Percentiles rank a stretch among this genome's conserved stretches.
These are phyloP conservation scores for Achaetomiella virescens DNA, from an alignment of 495 filamentous ascomycete species.

Conservation along the genomic window DNA sequence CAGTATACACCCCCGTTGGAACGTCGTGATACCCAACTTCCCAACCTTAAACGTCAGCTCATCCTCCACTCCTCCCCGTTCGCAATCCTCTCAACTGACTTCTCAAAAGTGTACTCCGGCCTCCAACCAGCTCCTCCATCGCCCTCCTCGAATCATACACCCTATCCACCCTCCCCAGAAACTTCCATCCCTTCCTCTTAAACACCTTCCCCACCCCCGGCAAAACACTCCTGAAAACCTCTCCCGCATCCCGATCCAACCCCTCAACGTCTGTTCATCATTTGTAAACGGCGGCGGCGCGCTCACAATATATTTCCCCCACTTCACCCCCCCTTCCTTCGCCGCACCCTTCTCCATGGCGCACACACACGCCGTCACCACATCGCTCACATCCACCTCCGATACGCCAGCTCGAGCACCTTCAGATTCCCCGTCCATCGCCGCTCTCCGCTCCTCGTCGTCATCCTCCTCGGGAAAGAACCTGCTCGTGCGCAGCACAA, in stretches of 20 bases:
- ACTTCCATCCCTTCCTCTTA: constrained; percentile 21
- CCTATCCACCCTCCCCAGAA: constrained; percentile 22
- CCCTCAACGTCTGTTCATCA: constrained; percentile 2
- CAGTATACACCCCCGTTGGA: constrained; percentile 26
- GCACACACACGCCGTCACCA: constrained; percentile 23
- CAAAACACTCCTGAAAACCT: background rate
- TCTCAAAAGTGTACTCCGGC: constrained; percentile 25
- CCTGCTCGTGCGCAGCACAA: constrained; percentile 25
- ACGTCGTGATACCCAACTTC: constrained; percentile 25
- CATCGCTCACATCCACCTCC: constrained; percentile 26
- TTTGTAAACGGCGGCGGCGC: constrained; percentile 20
- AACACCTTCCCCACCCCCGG: constrained; percentile 14
- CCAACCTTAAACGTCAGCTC: constrained; percentile 20
- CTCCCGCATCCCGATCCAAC: constrained; percentile 11
- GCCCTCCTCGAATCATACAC: constrained; percentile 27
- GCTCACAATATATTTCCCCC: constrained; percentile 22
- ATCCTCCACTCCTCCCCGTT: constrained; percentile 27
- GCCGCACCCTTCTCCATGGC: constrained; percentile 15
- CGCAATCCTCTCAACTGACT: constrained; percentile 15
- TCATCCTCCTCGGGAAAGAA: constrained; percentile 32
- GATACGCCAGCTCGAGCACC: constrained; percentile 27
- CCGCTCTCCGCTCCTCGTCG: constrained; percentile 19
- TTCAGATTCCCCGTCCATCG: constrained; percentile 27
- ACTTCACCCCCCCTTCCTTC: background rate
- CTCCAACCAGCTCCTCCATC: constrained; percentile 22